Evolutionary conservation across 1,284 basidiomycete genomes (phyloP).

Genomic region (Pseudozyma pruni): DNA sequence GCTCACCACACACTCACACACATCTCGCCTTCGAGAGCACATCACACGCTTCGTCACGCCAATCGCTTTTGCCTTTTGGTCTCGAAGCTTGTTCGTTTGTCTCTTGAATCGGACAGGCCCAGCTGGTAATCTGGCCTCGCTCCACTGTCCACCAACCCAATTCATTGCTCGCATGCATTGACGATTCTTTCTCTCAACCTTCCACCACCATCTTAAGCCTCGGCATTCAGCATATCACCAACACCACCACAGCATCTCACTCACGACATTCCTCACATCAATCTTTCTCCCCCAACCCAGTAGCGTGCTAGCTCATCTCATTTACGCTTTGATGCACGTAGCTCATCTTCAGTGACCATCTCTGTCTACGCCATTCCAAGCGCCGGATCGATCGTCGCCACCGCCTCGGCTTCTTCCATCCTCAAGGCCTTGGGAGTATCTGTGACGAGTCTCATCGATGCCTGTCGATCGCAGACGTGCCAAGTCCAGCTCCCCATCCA

Average conservation of each 20-base stretch:
- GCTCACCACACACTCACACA: too few species aligned
- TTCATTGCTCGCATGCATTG: too few species aligned
- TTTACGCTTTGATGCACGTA: constrained; percentile 3
- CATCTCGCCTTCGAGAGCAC: background rate
- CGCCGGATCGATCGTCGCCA: background rate
- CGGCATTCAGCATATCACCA: too few species aligned
- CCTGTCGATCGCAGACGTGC: constrained; percentile 36
- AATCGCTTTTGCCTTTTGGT: background rate
- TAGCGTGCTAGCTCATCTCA: background rate
- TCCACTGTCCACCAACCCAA: background rate
- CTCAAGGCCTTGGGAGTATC: background rate
- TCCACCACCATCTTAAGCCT: too few species aligned
- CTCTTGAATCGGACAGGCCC: too few species aligned
- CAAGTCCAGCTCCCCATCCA: constrained; percentile 39
- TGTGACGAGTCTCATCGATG: constrained; percentile 25
- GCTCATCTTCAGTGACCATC: background rate
- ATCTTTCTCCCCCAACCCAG: too few species aligned
- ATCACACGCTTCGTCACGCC: background rate
- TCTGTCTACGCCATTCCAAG: background rate
- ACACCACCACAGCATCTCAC: too few species aligned
- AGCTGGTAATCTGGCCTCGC: background rate
- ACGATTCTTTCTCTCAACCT: too few species aligned
- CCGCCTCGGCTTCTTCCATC: background rate
- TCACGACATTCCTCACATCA: too few species aligned
- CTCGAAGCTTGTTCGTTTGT: background rate